Percentiles rank a stretch among this genome's conserved stretches.
These are phyloP conservation scores for Lactifluus hygrophoroides DNA, from an alignment of 768 basidiomycete species.

Conservation along the genomic window DNA sequence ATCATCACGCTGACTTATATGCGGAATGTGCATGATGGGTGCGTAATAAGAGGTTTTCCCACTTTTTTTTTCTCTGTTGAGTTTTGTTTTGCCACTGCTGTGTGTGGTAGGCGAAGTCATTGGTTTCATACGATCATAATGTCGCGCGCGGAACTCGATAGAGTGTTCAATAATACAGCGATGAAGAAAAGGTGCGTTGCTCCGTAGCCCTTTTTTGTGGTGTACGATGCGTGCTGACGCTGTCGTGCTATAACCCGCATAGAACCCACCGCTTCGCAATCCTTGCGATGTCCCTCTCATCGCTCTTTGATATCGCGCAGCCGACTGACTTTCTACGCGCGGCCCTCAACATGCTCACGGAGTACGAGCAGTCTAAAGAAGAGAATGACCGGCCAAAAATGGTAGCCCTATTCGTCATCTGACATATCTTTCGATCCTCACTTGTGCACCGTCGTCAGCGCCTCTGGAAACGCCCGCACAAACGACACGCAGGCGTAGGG, in stretches of 20 bases:
- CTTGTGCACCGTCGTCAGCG: conserved; percentile 25
- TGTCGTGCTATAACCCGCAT: background rate
- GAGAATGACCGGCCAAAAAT: conserved; percentile 68
- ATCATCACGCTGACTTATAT: conserved; percentile 81
- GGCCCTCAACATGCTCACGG: conserved; percentile 58
- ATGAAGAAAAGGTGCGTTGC: conserved; percentile 68
- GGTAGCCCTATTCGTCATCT: conserved; percentile 30
- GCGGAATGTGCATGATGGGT: conserved; percentile 83
- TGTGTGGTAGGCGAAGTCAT: conserved; percentile 51
- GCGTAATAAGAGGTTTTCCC: conserved; percentile 24
- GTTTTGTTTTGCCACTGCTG: background rate
- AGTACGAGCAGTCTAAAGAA: conserved; percentile 74
- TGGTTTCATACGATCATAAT: conserved; percentile 88
- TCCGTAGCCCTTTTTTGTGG: background rate
- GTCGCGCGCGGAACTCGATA: conserved; percentile 63
- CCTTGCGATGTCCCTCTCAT: conserved; percentile 80
- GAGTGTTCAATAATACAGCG: conserved; percentile 58
- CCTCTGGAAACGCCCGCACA: conserved; percentile 50
- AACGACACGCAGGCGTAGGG: conserved; percentile 44
- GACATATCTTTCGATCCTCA: conserved; percentile 4
- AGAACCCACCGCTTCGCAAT: conserved; percentile 80
- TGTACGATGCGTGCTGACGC: background rate
- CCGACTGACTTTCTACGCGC: conserved; percentile 74
- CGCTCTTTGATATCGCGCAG: conserved; percentile 70
- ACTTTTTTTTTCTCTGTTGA: background rate